Evolutionary conservation across 129 eudicot genomes (phyloP), one percentile per base, ranked within the genome.

Genomic region (Flaveria bidentis): DNA sequence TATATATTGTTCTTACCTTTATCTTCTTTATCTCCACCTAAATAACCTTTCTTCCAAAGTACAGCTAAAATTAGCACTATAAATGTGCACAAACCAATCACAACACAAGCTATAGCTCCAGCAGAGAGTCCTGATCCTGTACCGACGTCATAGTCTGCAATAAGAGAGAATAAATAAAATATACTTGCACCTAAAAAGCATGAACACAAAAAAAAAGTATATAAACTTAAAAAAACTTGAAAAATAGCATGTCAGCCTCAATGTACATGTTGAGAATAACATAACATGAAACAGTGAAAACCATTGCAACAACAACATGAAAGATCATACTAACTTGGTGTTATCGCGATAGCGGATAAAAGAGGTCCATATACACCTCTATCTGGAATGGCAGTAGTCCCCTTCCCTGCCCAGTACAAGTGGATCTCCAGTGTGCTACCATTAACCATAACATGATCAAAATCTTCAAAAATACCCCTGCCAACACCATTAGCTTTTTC

Each of bases 361-460:
- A 88, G 90, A 28, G 97, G 97, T 53, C 94, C 94, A 82, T 91
- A 83, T 65, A 85, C 84, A 39, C 88, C 88, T 81, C 90, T 69
- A 91, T 30, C 36, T 30, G 36, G 36, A 30, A 30, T 30, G 36
- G 5, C 36, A 30, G 36, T 30, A 30, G 36, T 30, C 5, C 36
- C 36, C 36, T 30, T 30, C 36, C 36, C 36, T 30, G 36, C 36
- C 36, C 36, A 30, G 36, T 30, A 30, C 36, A 30, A 30, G 36
- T 30, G 36, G 36, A 30, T 30, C 36, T 30, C 36, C 36, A 30
- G 36, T 30, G 36, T 30, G 36, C 36, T 30, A 30, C 36, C 36
- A 30, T 30, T 30, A 30, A 30, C 89, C 8, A 10, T 3, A 62
- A 84, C 73, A 73, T 91, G 23, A 42, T 65, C 49, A 71, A 87